Percentiles rank a stretch among this genome's conserved stretches.
phyloP scores from a whole-genome alignment of 1,284 basidiomycete genomes.

The Irpex sp. region DNA sequence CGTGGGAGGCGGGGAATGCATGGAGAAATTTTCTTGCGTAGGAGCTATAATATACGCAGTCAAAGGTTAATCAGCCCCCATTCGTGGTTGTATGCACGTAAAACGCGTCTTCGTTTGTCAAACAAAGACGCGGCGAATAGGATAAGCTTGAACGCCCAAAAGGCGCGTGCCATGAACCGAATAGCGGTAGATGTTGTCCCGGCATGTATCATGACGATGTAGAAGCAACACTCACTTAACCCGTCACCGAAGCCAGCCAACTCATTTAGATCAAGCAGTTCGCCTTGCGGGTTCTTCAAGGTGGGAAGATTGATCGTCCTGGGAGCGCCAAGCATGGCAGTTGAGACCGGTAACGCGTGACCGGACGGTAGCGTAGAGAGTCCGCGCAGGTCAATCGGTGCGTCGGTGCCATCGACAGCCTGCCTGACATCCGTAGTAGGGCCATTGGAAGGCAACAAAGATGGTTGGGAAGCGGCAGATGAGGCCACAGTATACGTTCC shows the following conservation, averaged over 20 bases:
- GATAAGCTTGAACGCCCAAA: neutral
- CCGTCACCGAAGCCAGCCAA: slow-evolving; percentile 4
- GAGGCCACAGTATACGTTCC: slow-evolving; percentile 10
- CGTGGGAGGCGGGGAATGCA: neutral
- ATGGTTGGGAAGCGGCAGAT: slow-evolving; percentile 13
- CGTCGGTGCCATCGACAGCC: neutral
- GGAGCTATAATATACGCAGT: slow-evolving; percentile 7
- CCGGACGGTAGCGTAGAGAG: slow-evolving; percentile 3
- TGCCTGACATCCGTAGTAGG: neutral
- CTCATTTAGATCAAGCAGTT: neutral
- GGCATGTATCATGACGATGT: neutral
- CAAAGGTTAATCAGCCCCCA: neutral
- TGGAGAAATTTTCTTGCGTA: slow-evolving; percentile 14
- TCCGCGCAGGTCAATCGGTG: slow-evolving; percentile 16
- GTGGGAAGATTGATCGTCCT: neutral
- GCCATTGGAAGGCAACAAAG: slow-evolving; percentile 8
- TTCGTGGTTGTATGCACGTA: neutral
- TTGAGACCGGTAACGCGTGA: neutral
- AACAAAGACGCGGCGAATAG: neutral
- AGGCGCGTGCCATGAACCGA: neutral
- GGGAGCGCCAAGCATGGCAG: neutral
- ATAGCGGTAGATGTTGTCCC: neutral
- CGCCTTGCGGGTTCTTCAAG: slow-evolving; percentile 6
- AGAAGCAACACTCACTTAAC: slow-evolving; percentile 2
- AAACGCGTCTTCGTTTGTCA: neutral